Evolutionary conservation across 2,329 filamentous ascomycete species (phyloP), one percentile per base, ranked within the genome.

Genomic region (Pseudogymnoascus sp.): DNA sequence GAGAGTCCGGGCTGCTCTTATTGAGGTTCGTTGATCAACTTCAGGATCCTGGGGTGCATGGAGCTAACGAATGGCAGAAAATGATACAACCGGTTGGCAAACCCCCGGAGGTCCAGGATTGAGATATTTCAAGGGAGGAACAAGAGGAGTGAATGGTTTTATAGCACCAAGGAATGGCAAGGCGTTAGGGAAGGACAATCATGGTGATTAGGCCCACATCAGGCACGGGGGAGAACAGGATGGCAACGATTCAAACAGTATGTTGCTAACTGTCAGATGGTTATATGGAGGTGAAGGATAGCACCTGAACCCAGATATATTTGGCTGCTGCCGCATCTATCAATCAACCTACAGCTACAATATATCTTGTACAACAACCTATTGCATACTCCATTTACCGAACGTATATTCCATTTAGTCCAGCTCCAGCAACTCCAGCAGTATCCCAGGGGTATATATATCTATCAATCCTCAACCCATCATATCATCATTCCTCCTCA

Each of bases 1-100:
- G 75, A 91, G 92, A 75, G 86, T 95, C 62, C 83, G 92, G 67
- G 86, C 89, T 12, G 82, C 86, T 75, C 83, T 96, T 79, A 88
- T 97, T 70, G 89, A 96, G 73, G 83, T 86, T 73, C 59, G 78
- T 75, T 28, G 16, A 21, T 34, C 28, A 11, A 21, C 25, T 36
- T 40, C 38, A 40, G 16, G 18, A 40, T 11, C 12, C 12, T 62
- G 38, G 59, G 23, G 61, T 23, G 46, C 21, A 42, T 44, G 5
- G 37, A 11, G 62, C 68, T 23, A 67, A 42, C 34, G 14, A 7
- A 16, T 10, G 28, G 44, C 64, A 86, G 84, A 88, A 88, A 81
- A 89, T 89, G 86, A 78, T 89, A 56, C 78, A 85, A 67, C 86
- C 86, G 10, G 86, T 86, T 67, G 84, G 87, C 40, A 82, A 84